These are phyloP conservation scores for Clonostachys sp. DNA, from an alignment of 2,329 filamentous ascomycete species.

Conservation along the genomic window DNA sequence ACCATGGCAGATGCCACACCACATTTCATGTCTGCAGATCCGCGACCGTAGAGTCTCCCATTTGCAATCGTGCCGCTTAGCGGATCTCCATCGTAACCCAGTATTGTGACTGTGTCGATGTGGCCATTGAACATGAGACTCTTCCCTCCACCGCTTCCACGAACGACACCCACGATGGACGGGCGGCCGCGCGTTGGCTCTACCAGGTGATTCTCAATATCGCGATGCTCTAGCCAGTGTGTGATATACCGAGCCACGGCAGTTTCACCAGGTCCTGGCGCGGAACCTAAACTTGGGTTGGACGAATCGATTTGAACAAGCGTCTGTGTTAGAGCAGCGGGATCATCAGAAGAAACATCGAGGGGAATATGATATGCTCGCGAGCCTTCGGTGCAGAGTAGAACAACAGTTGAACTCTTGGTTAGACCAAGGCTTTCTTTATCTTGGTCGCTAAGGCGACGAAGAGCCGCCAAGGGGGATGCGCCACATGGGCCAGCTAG, in stretches of 20 bases:
- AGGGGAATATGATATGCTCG: slow-evolving; percentile 45
- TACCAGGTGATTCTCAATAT: slow-evolving; percentile 43
- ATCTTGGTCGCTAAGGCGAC: slow-evolving; percentile 31
- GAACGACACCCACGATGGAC: slow-evolving; percentile 41
- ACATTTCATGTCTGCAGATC: slow-evolving; percentile 46
- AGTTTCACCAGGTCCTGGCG: slow-evolving; percentile 37
- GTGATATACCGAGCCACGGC: slow-evolving; percentile 38
- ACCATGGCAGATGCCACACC: slow-evolving; percentile 41
- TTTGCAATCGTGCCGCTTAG: slow-evolving; percentile 33
- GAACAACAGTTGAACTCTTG: slow-evolving; percentile 51
- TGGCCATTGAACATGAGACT: slow-evolving; percentile 49
- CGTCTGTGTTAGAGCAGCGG: slow-evolving; percentile 32
- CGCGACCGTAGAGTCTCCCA: slow-evolving; percentile 37
- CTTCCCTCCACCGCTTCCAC: slow-evolving; percentile 39
- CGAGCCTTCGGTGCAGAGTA: slow-evolving; percentile 58
- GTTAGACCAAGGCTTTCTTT: slow-evolving; percentile 28
- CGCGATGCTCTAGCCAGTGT: slow-evolving; percentile 45
- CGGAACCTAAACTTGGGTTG: slow-evolving; percentile 33
- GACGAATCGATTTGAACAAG: slow-evolving; percentile 45
- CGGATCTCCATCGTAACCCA: slow-evolving; percentile 39
- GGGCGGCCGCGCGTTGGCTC: slow-evolving; percentile 40
- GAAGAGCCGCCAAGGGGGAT: slow-evolving; percentile 52
- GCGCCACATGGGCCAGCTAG: slow-evolving; percentile 59
- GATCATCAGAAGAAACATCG: slow-evolving; percentile 33
- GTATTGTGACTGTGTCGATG: slow-evolving; percentile 43